These are phyloP conservation scores for Fraxinus paxiana DNA, from an alignment of 305 asterid species.

Conservation along the genomic window DNA sequence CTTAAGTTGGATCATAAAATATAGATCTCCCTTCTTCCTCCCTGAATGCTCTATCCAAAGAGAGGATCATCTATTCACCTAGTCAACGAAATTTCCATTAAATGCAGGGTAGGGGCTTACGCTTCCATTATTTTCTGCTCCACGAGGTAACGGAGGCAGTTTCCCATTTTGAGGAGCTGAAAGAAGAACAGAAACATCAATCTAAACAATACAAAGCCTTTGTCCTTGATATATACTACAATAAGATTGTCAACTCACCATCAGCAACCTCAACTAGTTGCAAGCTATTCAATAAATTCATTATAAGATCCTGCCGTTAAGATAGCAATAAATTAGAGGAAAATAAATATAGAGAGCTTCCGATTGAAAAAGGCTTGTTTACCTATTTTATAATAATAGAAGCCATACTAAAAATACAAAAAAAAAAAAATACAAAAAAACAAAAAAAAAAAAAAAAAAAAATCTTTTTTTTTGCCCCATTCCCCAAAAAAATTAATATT, in stretches of 20 bases:
- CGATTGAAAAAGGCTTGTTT: neutral
- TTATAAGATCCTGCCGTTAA: slow-evolving; percentile 72
- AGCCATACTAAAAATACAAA: neutral
- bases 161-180: slow-evolving; percentile 87
- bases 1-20: slow-evolving; percentile 2
- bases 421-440: neutral
- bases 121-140: slow-evolving; percentile 75
- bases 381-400: slow-evolving; percentile 14
- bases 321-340: slow-evolving; percentile 23
- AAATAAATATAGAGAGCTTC: slow-evolving; percentile 1
- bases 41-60: neutral
- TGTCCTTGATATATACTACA: neutral
- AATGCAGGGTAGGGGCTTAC: slow-evolving; percentile 44
- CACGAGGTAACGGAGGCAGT: slow-evolving; percentile 70
- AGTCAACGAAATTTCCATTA: slow-evolving; percentile 8
- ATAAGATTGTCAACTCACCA: slow-evolving; percentile 49
- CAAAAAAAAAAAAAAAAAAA: neutral
- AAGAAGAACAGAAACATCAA: slow-evolving; percentile 26
- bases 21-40: slow-evolving; percentile 21
- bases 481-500: too few relatives aligned
- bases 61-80: slow-evolving; percentile 15
- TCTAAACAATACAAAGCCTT: slow-evolving; percentile 18
- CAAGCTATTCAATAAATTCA: slow-evolving; percentile 76
- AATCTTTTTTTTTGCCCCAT: too few relatives aligned
- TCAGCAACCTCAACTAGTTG: slow-evolving; percentile 71